A percentile compares a stretch with the other conserved stretches of the same genome.
Evolutionary conservation across 2,329 filamentous ascomycete species (phyloP).

Genomic region (Neonectria sp.): DNA sequence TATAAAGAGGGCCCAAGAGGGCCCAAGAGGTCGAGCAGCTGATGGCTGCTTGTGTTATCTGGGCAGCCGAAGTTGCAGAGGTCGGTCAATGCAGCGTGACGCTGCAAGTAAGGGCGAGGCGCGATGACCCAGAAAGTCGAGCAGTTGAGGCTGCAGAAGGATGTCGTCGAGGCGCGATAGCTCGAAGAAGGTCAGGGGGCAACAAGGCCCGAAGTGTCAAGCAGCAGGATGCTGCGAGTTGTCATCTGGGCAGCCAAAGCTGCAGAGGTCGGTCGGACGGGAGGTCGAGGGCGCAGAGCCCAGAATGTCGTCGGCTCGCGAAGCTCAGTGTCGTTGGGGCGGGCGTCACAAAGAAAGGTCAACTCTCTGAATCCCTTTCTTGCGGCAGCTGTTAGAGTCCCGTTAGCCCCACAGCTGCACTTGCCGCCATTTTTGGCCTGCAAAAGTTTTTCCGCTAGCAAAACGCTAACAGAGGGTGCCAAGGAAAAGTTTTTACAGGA

Average conservation of each 20-base stretch:
- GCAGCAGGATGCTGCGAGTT: constrained; percentile 26
- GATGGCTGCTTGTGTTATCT: constrained; percentile 19
- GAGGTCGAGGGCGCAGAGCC: background rate
- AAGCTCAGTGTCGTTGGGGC: constrained; percentile 20
- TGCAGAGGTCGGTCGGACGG: background rate
- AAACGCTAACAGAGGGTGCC: too few species aligned
- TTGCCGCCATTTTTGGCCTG: too few species aligned
- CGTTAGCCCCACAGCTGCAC: constrained; percentile 20
- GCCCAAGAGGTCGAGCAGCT: constrained; percentile 24
- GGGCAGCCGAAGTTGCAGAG: constrained; percentile 31
- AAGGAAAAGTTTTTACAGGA: too few species aligned
- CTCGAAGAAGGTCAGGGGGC: too few species aligned
- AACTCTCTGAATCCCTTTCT: constrained; percentile 32
- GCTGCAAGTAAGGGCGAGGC: constrained; percentile 9
- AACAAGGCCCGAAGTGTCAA: constrained; percentile 24
- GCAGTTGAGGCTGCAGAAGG: constrained; percentile 11
- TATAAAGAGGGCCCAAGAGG: constrained; percentile 7
- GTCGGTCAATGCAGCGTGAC: constrained; percentile 16
- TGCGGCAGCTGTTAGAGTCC: constrained; percentile 23
- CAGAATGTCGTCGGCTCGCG: constrained; percentile 13
- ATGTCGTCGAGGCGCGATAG: too few species aligned
- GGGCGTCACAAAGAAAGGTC: constrained; percentile 23
- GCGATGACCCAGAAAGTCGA: constrained; percentile 20
- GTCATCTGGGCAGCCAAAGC: constrained; percentile 11
- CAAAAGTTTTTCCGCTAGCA: too few species aligned